phyloP scores from a whole-genome alignment of 306 rosid genomes.

The Cicer judaicum region DNA sequence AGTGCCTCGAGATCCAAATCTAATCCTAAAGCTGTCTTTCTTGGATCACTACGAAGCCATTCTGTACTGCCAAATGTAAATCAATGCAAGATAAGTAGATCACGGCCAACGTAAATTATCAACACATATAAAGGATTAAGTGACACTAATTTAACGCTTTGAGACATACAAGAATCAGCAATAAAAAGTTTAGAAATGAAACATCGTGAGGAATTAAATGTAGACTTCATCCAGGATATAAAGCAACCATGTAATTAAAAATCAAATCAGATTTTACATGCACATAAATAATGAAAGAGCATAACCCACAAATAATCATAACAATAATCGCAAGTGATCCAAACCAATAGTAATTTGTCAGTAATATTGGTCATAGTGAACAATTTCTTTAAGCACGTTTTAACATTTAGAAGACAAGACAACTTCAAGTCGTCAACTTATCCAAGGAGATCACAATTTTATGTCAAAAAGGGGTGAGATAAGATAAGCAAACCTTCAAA shows the following conservation, averaged over 20 bases:
- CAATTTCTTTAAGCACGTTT: background rate
- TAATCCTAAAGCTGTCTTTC: conserved; percentile 81
- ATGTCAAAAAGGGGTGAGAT: background rate
- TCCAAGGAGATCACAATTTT: conserved; percentile 24
- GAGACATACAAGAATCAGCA: background rate
- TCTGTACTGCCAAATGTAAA: conserved; percentile 63
- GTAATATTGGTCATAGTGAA: background rate
- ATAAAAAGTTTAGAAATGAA: conserved; percentile 21
- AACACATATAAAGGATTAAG: background rate
- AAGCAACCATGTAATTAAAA: background rate
- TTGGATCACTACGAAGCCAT: conserved; percentile 81
- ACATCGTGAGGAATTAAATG: background rate
- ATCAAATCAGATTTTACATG: conserved; percentile 25
- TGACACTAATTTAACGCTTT: conserved; percentile 8
- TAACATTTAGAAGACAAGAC: background rate
- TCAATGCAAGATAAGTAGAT: conserved; percentile 26
- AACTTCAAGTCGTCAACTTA: conserved; percentile 9
- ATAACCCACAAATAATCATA: background rate
- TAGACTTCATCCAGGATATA: conserved; percentile 17
- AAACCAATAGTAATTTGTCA: background rate
- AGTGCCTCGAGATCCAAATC: conserved; percentile 87
- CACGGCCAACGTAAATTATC: conserved; percentile 27
- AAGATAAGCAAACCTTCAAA: conserved; percentile 15
- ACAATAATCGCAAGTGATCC: conserved; percentile 14
- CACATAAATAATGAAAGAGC: background rate